Base-by-base conservation (phyloP, 768 basidiomycete genomes). In the Boletus rubropictus region DNA sequence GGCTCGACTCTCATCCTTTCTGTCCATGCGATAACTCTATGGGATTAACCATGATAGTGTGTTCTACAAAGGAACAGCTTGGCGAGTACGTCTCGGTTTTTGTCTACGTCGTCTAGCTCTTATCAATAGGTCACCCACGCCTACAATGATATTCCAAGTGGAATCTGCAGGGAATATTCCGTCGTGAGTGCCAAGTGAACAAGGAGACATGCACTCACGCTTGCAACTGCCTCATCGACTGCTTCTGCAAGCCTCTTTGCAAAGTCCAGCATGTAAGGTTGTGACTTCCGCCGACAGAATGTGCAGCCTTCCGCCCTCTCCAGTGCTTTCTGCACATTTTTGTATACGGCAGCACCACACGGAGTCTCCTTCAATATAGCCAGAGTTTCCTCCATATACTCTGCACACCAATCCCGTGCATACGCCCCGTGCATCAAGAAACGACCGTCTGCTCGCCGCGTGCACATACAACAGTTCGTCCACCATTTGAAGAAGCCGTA, bases 361-460 rank as follows among this genome's bases (percentile, higher is more conserved):
- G 64, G 62, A 6, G 54, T 62, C 35, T 59, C 54, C 39, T 53
- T 46, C 17, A 67, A 28, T 34, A 38, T 42, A 9, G 29, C 44
- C 24, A 55, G 27, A 9, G 58, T 61, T 43, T 57, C 54, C 1
- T 64, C 62, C 63, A 64, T 61, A 44, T 65, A 65, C 36, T 60
- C 63, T 6, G 42, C 62, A 65, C 55, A 67, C 65, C 65, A 64
- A 29, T 50, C 55, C 44, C 63, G 52, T n/a, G 63, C 58, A 29
- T 65, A 63, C 7, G 51, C 35, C 7, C 58, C 52, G 31, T 65
- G 52, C 40, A 57, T 50, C 48, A 65, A 12, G 52, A 57, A 65
- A 14, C 58, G 62, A 7, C 42, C 5, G 12, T 63, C 61, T 9
- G 48, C 52, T 33, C 55, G 62, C 20, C 50, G 55, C 9, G 29